These are phyloP conservation scores for Cucumis melo DNA, from an alignment of 306 rosid genomes.

Conservation along the genomic window DNA sequence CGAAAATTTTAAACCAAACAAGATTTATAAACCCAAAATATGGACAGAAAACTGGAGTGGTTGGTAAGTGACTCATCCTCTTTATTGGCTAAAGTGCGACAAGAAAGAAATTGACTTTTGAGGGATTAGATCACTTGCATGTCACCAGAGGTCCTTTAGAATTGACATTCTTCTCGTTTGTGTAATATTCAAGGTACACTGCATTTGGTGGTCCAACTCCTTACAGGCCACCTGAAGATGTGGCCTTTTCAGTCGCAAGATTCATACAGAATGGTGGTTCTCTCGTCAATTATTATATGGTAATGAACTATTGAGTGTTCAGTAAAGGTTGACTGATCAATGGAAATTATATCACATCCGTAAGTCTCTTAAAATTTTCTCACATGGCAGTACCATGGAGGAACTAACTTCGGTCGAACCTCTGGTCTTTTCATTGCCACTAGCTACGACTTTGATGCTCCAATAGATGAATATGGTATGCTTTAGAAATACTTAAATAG, in stretches of 20 bases:
- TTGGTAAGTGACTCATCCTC: conserved; percentile 37
- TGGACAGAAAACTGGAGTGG: conserved; percentile 96
- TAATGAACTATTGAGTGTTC: not conserved
- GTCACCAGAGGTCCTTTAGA: not conserved
- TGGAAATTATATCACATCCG: not conserved
- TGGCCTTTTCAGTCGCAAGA: conserved; percentile 71
- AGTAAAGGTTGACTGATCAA: not conserved
- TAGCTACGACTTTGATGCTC: conserved; percentile 90
- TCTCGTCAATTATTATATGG: conserved; percentile 83
- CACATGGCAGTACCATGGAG: conserved; percentile 72
- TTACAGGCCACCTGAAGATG: conserved; percentile 65
- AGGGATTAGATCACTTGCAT: not conserved
- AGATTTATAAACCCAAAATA: conserved; percentile 63
- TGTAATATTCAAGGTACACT: conserved; percentile 42
- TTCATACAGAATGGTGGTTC: conserved; percentile 82
- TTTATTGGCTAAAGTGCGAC: not conserved
- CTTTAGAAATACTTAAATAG: not conserved
- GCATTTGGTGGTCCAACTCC: conserved; percentile 75
- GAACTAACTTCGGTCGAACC: conserved; percentile 87
- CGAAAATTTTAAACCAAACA: conserved; percentile 71
- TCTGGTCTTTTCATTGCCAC: conserved; percentile 77
- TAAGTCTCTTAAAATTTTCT: not conserved
- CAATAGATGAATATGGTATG: conserved; percentile 84
- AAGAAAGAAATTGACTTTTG: not conserved
- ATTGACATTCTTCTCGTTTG: not conserved